Evolutionary conservation across 2,329 filamentous ascomycete species (phyloP).

Genomic region (Coniochaeta ligniaria): DNA sequence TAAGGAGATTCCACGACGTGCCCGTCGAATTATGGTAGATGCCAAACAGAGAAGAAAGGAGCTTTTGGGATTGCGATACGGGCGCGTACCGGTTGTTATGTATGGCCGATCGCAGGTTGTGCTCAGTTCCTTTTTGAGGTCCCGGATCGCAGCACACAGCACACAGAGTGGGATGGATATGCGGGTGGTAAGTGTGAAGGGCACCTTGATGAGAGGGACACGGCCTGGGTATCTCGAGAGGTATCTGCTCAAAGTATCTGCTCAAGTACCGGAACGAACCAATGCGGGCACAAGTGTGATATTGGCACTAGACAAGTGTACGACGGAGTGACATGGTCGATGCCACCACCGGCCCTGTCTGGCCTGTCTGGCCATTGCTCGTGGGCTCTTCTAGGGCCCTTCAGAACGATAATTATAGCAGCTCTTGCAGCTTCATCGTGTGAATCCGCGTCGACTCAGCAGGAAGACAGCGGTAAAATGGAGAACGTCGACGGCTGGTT

Average conservation of each 20-base stretch:
- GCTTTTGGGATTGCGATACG: slow-evolving; percentile 22
- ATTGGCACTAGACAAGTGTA: background rate
- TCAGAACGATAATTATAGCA: slow-evolving; percentile 19
- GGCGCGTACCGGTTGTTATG: slow-evolving; percentile 43
- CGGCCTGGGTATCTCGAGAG: background rate
- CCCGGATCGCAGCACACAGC: slow-evolving; percentile 5
- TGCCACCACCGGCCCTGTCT: background rate
- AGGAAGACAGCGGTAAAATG: slow-evolving; percentile 16
- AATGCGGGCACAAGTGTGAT: slow-evolving; percentile 10
- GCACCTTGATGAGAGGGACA: slow-evolving; percentile 2
- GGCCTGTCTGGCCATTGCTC: background rate
- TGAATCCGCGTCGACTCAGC: slow-evolving; percentile 7
- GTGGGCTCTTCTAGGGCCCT: background rate
- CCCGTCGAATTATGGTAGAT: slow-evolving; percentile 18
- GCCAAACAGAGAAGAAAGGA: slow-evolving; percentile 32
- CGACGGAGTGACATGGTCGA: background rate
- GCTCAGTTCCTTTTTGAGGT: background rate
- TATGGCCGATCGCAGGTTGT: slow-evolving; percentile 21
- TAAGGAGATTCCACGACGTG: background rate
- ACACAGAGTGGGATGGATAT: slow-evolving; percentile 8
- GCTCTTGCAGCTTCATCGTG: slow-evolving; percentile 6
- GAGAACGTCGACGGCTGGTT: slow-evolving; percentile 21
- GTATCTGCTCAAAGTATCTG: background rate
- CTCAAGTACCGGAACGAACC: background rate
- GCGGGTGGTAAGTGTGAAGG: slow-evolving; percentile 9